These are phyloP conservation scores for Sclerotinia subarctica DNA, from an alignment of 2,329 filamentous ascomycete species.

Conservation along the genomic window DNA sequence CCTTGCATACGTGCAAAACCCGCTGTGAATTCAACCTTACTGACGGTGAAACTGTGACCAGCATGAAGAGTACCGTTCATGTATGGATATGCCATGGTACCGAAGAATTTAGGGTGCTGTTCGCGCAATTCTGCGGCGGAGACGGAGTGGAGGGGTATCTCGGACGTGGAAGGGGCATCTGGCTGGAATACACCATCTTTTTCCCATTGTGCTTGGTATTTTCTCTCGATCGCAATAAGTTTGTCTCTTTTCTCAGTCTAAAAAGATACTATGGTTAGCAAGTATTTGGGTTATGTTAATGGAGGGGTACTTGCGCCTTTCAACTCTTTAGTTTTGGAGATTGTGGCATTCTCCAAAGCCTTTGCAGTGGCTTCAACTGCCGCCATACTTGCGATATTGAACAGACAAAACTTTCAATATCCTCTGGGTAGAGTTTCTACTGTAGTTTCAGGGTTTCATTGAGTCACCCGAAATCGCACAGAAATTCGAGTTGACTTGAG, in stretches of 20 bases:
- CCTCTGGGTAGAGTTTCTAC: slow-evolving; percentile 12
- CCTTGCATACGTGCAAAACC: slow-evolving; percentile 89
- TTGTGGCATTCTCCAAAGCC: slow-evolving; percentile 50
- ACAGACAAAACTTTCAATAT: slow-evolving; percentile 6
- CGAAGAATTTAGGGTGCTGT: slow-evolving; percentile 88
- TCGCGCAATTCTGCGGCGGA: slow-evolving; percentile 71
- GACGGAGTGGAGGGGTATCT: slow-evolving; percentile 73
- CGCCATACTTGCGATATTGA: slow-evolving; percentile 44
- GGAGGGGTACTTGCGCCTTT: slow-evolving; percentile 49
- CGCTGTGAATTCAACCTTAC: slow-evolving; percentile 88
- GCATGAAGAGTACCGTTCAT: slow-evolving; percentile 89
- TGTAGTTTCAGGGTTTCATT: slow-evolving; percentile 18
- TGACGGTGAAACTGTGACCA: slow-evolving; percentile 87
- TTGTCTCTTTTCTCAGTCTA: slow-evolving; percentile 85
- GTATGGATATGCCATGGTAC: slow-evolving; percentile 72
- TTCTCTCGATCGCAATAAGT: slow-evolving; percentile 80
- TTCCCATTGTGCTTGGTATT: slow-evolving; percentile 85
- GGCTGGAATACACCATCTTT: slow-evolving; percentile 76
- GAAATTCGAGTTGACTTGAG: slow-evolving; percentile 18
- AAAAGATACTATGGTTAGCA: slow-evolving; percentile 25
- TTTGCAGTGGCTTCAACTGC: slow-evolving; percentile 39
- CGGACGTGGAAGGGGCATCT: slow-evolving; percentile 74
- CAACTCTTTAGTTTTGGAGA: slow-evolving; percentile 60
- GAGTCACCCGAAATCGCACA: slow-evolving; percentile 24
- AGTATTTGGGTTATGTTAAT: slow-evolving; percentile 26